Percentiles rank a stretch among this genome's conserved stretches.
Conservation (phyloP, 2,329 filamentous ascomycete genomes). For the Monosporascus sp. region DNA sequence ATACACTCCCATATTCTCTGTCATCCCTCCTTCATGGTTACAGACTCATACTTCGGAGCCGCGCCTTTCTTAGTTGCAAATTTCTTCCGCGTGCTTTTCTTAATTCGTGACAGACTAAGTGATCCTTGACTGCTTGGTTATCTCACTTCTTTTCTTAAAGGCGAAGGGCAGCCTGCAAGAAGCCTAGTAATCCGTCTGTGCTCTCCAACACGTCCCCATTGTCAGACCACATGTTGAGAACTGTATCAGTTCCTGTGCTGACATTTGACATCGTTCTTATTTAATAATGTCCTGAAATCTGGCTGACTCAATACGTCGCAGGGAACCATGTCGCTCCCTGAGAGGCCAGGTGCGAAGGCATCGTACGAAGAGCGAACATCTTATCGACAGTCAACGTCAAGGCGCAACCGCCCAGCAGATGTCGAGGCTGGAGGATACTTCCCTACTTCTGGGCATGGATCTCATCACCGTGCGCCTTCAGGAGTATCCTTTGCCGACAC, state of each 20-base stretch:
- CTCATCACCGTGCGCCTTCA: conserved; percentile 52
- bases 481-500: conserved; percentile 55
- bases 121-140: background rate
- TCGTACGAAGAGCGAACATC: conserved; percentile 56
- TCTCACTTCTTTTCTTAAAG: background rate
- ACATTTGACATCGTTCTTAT: background rate
- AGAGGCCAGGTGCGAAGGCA: conserved; percentile 57
- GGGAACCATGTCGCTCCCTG: conserved; percentile 56
- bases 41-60: background rate
- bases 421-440: conserved; percentile 59
- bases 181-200: conserved; percentile 5
- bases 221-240: background rate
- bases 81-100: background rate
- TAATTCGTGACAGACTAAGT: background rate
- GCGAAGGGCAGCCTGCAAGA: conserved; percentile 4
- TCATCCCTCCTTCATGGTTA: background rate
- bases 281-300: conserved; percentile 3
- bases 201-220: background rate
- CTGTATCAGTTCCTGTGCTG: background rate
- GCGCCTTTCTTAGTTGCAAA: background rate
- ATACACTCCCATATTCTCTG: background rate
- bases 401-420: conserved; percentile 61
- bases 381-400: conserved; percentile 64
- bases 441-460: conserved; percentile 32
- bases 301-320: conserved; percentile 9